A percentile compares a stretch with the other conserved stretches of the same genome.
These are phyloP conservation scores for Paralagenidium karlingii DNA, from an alignment of 352 stramenopile species.

Conservation along the genomic window DNA sequence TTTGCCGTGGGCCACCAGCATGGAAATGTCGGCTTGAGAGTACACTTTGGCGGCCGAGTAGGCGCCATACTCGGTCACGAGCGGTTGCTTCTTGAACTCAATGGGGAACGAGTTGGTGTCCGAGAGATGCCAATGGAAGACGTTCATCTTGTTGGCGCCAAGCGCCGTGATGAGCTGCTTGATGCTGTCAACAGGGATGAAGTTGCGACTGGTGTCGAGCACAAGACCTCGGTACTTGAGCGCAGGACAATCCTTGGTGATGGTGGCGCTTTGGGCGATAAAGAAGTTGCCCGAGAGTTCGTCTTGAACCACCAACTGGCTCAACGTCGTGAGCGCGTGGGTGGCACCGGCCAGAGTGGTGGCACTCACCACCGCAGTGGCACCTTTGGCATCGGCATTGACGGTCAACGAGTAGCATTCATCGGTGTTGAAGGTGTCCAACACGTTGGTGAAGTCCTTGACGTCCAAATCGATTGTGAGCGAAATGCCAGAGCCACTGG, in stretches of 20 bases:
- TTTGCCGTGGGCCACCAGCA: constrained; percentile 11
- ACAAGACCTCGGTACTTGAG: constrained; percentile 1
- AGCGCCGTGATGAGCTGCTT: constrained; percentile 2
- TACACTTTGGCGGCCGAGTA: constrained; percentile 9
- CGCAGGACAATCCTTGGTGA: constrained; percentile 1
- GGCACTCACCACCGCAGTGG: constrained; percentile 1
- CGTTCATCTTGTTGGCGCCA: constrained; percentile 6
- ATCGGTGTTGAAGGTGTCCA: constrained; percentile 3
- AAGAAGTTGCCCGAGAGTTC: constrained; percentile 1
- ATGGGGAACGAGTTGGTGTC: constrained; percentile 3
- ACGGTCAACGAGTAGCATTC: constrained; percentile 5
- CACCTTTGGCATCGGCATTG: too few relatives aligned
- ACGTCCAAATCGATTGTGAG: too few relatives aligned
- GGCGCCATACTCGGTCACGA: constrained; percentile 6
- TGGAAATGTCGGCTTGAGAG: constrained; percentile 11
- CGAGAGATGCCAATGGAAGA: constrained; percentile 4
- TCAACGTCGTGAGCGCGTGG: constrained; percentile 5
- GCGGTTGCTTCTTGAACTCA: constrained; percentile 3
- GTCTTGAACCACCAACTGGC: constrained; percentile 4
- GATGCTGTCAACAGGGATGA: constrained; percentile 2
- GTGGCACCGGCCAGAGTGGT: constrained; percentile 3
- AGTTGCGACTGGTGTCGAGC: constrained; percentile 5
- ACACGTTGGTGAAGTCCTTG: too few relatives aligned
- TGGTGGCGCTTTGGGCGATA: constrained; percentile 1
- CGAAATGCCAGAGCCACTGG: too few relatives aligned